Conservation (phyloP, 2,329 filamentous ascomycete species). For the Colletotrichum sp. region DNA sequence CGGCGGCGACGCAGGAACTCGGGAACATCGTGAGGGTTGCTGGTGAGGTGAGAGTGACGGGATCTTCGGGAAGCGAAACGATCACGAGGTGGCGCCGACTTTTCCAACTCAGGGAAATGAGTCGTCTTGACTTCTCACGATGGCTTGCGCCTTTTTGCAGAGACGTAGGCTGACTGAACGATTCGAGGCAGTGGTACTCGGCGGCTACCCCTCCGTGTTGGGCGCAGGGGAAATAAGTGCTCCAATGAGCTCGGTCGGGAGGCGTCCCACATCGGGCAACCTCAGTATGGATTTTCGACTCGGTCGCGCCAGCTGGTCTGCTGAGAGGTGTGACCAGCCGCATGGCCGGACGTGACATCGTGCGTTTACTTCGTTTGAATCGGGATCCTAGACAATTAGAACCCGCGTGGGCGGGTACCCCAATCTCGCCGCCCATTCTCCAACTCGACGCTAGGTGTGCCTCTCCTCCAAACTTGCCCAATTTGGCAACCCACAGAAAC, state of each 20-base stretch:
- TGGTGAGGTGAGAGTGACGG: background rate
- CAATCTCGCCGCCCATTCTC: background rate
- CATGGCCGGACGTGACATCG: conserved; percentile 15
- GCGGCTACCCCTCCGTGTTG: conserved; percentile 11
- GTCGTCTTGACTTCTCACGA: background rate
- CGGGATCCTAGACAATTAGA: background rate
- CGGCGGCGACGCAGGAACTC: background rate
- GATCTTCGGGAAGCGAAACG: conserved; percentile 18
- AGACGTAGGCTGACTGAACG: background rate
- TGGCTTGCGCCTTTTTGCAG: background rate
- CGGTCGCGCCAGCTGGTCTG: conserved; percentile 9
- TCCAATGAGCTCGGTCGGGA: conserved; percentile 14
- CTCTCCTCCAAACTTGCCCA: conserved; percentile 6
- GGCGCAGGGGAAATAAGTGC: conserved; percentile 6
- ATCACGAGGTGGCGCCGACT: background rate
- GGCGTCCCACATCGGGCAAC: conserved; percentile 2
- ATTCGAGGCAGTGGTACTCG: conserved; percentile 15
- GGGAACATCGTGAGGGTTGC: background rate
- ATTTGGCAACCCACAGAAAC: background rate
- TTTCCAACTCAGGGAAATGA: background rate
- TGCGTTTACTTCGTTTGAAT: background rate
- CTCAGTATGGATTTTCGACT: background rate
- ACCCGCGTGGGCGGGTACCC: background rate
- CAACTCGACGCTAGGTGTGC: background rate
- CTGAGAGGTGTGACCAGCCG: conserved; percentile 7